phyloP scores from a whole-genome alignment of 2,329 filamentous ascomycete genomes.

The Phyllosticta ampelicida region DNA sequence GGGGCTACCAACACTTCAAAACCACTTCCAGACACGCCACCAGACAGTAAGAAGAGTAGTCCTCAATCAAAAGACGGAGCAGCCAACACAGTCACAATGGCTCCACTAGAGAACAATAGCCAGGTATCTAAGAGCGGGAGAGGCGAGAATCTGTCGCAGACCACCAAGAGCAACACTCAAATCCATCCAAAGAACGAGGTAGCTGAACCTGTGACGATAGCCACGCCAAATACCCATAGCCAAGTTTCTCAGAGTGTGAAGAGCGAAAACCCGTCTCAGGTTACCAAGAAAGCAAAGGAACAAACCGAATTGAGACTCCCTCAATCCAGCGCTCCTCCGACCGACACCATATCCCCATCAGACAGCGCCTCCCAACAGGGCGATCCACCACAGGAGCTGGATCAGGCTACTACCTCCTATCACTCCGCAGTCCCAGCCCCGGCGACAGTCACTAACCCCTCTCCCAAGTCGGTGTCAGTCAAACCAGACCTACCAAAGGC shows the following conservation, averaged over 20 bases:
- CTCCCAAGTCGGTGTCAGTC: neutral
- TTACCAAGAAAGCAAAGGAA: neutral
- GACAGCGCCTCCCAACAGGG: conserved; percentile 8
- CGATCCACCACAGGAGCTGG: neutral
- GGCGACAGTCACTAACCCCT: neutral
- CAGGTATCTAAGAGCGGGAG: neutral
- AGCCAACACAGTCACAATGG: neutral
- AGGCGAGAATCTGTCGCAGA: neutral
- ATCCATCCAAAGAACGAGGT: neutral
- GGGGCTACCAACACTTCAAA: neutral
- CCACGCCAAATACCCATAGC: neutral
- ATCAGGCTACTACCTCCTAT: neutral
- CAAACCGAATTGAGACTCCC: neutral
- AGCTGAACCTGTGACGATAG: neutral
- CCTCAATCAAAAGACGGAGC: neutral
- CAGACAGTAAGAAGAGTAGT: neutral
- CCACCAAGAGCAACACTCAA: neutral
- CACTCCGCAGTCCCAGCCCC: neutral
- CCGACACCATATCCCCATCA: neutral
- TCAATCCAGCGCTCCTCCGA: neutral
- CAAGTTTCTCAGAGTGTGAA: neutral
- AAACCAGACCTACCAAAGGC: neutral
- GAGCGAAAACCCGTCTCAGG: neutral
- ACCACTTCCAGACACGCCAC: neutral
- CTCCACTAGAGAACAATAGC: neutral